Evolutionary conservation across 2,329 filamentous ascomycete species (phyloP).

Genomic region (Hypoxylon rubiginosum): DNA sequence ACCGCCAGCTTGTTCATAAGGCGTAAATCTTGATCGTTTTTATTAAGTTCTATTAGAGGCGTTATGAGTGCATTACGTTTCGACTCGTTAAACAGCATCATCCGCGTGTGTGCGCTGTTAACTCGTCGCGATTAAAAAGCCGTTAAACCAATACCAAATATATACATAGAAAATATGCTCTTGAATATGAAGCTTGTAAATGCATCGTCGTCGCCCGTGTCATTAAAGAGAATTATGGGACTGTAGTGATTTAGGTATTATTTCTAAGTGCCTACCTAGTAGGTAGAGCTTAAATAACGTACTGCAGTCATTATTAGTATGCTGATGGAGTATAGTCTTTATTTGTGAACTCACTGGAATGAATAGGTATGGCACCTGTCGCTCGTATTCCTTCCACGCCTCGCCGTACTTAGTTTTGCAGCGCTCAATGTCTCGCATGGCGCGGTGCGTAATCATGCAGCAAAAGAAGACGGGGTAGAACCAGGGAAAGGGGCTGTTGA

Average conservation of each 20-base stretch:
- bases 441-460: constrained; percentile 84
- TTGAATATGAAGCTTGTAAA: constrained; percentile 5
- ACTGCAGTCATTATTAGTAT: constrained; percentile 15
- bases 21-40: background rate
- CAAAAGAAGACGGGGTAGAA: constrained; percentile 89
- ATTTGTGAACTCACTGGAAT: constrained; percentile 62
- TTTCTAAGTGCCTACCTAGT: background rate
- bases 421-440: constrained; percentile 79
- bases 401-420: constrained; percentile 85
- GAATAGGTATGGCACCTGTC: constrained; percentile 83
- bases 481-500: constrained; percentile 83
- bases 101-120: constrained; percentile 19
- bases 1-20: too few species aligned
- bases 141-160: constrained; percentile 34
- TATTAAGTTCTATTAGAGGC: constrained; percentile 32
- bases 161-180: constrained; percentile 35
- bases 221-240: background rate
- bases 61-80: constrained; percentile 25
- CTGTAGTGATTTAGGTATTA: background rate
- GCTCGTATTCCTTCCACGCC: constrained; percentile 85
- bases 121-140: constrained; percentile 29
- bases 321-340: background rate
- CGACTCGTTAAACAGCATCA: constrained; percentile 24
- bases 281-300: constrained; percentile 24
- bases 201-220: background rate